Conservation (phyloP, 2,329 filamentous ascomycete species). For the Dothideomycetes sp. region DNA sequence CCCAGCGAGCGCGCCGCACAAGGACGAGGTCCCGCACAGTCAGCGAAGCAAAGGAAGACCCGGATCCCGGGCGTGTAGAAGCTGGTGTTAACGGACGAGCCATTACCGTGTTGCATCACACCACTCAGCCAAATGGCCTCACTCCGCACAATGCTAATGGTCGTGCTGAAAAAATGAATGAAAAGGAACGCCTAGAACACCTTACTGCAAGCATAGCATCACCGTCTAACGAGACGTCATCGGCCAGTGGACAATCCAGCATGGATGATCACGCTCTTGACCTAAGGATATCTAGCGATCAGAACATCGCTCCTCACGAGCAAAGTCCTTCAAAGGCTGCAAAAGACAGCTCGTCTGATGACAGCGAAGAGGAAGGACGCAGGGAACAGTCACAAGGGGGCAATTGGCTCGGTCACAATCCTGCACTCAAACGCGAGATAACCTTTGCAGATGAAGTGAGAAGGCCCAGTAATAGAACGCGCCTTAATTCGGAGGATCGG, state of each 20-base stretch:
- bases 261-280: neutral
- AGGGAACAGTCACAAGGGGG: slow-evolving; percentile 10
- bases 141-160: slow-evolving; percentile 40
- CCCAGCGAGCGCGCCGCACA: slow-evolving; percentile 53
- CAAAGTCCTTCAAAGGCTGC: neutral
- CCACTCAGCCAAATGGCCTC: slow-evolving; percentile 43
- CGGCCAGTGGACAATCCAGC: slow-evolving; percentile 12
- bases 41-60: slow-evolving; percentile 32
- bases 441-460: slow-evolving; percentile 52
- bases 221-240: too few relatives aligned
- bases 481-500: too few relatives aligned
- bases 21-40: slow-evolving; percentile 47
- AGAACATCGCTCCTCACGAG: neutral
- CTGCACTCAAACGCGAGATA: slow-evolving; percentile 37
- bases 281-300: neutral
- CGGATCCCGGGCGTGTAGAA: slow-evolving; percentile 42
- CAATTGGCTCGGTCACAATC: slow-evolving; percentile 17
- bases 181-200: slow-evolving; percentile 33
- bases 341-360: slow-evolving; percentile 21
- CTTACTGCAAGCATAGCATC: slow-evolving; percentile 11
- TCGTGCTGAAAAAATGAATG: slow-evolving; percentile 24
- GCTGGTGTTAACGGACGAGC: slow-evolving; percentile 53
- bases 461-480: slow-evolving; percentile 26
- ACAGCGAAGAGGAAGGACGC: slow-evolving; percentile 19
- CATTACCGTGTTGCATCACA: slow-evolving; percentile 55